phyloP scores from a whole-genome alignment of 441 rosid species.

The Manihot esculenta region DNA sequence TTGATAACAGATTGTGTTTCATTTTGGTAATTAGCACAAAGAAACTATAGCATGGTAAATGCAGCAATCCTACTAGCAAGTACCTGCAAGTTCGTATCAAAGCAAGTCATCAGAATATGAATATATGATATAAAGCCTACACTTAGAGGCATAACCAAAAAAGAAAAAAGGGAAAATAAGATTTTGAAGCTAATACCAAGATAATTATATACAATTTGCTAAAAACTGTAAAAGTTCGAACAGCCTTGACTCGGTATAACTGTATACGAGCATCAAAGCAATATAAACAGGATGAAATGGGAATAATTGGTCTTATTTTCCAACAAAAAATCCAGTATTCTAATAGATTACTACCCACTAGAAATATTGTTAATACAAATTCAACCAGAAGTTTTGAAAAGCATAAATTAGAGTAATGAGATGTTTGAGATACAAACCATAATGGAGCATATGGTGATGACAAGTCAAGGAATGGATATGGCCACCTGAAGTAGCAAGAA shows the following conservation, averaged over 20 bases:
- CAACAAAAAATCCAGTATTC: too few species aligned
- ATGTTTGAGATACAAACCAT: constrained; percentile 48
- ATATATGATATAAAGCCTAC: neutral
- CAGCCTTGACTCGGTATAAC: too few species aligned
- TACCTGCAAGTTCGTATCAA: constrained; percentile 51
- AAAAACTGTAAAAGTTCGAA: too few species aligned
- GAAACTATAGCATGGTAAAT: constrained; percentile 71
- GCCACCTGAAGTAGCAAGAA: constrained; percentile 65
- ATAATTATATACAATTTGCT: too few species aligned
- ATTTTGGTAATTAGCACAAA: constrained; percentile 51
- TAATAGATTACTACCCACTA: too few species aligned
- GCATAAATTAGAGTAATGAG: neutral
- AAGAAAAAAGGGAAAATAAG: too few species aligned
- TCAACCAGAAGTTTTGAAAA: neutral
- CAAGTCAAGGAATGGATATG: constrained; percentile 87
- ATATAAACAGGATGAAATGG: too few species aligned
- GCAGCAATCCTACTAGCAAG: constrained; percentile 69
- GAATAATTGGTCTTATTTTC: too few species aligned
- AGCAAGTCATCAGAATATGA: neutral
- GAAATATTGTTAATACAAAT: too few species aligned
- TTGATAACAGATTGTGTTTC: constrained; percentile 58
- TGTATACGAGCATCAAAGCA: too few species aligned
- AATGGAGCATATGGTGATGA: constrained; percentile 81
- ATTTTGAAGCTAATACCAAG: too few species aligned
- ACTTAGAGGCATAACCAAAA: neutral